phyloP scores from a whole-genome alignment of 495 filamentous ascomycete species.

The Aspergillus asperescens region DNA sequence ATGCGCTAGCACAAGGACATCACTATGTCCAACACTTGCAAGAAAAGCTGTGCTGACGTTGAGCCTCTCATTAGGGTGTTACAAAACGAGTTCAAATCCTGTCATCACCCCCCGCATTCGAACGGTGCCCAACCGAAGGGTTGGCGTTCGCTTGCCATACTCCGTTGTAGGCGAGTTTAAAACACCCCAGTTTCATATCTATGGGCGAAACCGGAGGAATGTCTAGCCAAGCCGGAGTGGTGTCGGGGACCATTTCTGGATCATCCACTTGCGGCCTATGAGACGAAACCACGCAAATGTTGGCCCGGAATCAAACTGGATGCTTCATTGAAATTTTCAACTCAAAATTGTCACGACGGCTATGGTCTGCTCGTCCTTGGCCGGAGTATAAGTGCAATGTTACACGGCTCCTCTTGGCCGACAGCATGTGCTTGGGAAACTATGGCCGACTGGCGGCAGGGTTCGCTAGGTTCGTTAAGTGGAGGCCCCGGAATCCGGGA shows the following conservation, averaged over 20 bases:
- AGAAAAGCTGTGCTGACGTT: not conserved
- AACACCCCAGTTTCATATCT: not conserved
- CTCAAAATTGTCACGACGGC: not conserved
- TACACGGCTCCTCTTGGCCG: not conserved
- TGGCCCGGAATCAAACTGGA: not conserved
- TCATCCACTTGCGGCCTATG: not conserved
- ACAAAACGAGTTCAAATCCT: not conserved
- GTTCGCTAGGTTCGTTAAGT: not conserved
- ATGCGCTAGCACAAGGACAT: too few relatives aligned
- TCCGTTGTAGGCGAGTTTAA: not conserved
- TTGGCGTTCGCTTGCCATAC: too few relatives aligned
- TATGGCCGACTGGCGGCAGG: not conserved
- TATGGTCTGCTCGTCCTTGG: not conserved
- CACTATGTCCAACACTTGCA: too few relatives aligned
- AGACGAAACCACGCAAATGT: not conserved
- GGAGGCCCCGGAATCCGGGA: too few relatives aligned
- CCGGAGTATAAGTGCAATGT: slow-evolving; percentile 1
- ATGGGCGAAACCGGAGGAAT: not conserved
- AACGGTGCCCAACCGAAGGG: too few relatives aligned
- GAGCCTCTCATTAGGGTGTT: not conserved
- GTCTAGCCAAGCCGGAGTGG: not conserved
- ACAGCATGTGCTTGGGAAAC: not conserved
- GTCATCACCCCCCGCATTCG: too few relatives aligned
- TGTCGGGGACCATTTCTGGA: slow-evolving; percentile 15
- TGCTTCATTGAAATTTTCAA: too few relatives aligned